A percentile compares a stretch with the other conserved stretches of the same genome.
Evolutionary conservation across 1,139 yeast genomes (phyloP).

Genomic region (Pichia sp.): DNA sequence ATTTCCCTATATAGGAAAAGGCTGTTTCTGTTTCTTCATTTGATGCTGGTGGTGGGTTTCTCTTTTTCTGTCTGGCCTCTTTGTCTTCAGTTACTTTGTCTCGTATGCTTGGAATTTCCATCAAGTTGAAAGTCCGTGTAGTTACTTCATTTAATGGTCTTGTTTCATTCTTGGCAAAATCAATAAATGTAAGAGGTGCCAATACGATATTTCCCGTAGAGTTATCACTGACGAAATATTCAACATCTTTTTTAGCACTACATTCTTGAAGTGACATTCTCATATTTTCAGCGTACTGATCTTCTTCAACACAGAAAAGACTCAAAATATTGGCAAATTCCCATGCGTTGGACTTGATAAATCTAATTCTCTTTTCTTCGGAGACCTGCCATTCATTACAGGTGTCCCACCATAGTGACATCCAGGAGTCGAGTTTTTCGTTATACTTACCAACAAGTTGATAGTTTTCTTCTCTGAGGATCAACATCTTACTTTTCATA

Average conservation of each 20-base stretch:
- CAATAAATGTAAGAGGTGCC: conserved; percentile 54
- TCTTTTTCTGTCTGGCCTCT: conserved; percentile 17
- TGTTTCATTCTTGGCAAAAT: conserved; percentile 42
- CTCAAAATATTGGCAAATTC: conserved; percentile 78
- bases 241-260: conserved; percentile 60
- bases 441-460: conserved; percentile 56
- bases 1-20: conserved; percentile 25
- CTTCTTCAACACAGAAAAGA: conserved; percentile 75
- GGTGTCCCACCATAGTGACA: conserved; percentile 73
- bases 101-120: conserved; percentile 14
- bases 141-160: conserved; percentile 21
- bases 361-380: conserved; percentile 77
- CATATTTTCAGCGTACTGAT: conserved; percentile 69
- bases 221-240: conserved; percentile 49
- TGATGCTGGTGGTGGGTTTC: conserved; percentile 34
- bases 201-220: conserved; percentile 69
- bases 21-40: conserved; percentile 25
- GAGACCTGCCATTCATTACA: conserved; percentile 69
- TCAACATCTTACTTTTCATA: conserved; percentile 47
- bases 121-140: conserved; percentile 14
- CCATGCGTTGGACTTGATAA: conserved; percentile 77
- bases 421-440: conserved; percentile 70
- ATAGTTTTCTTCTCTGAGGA: conserved; percentile 57
- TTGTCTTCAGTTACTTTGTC: neutral
- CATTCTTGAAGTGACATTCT: conserved; percentile 69